Evolutionary conservation across 148 eudicot genomes (phyloP), one percentile per base, ranked within the genome.

Genomic region (Rhododendron kiyosumense): DNA sequence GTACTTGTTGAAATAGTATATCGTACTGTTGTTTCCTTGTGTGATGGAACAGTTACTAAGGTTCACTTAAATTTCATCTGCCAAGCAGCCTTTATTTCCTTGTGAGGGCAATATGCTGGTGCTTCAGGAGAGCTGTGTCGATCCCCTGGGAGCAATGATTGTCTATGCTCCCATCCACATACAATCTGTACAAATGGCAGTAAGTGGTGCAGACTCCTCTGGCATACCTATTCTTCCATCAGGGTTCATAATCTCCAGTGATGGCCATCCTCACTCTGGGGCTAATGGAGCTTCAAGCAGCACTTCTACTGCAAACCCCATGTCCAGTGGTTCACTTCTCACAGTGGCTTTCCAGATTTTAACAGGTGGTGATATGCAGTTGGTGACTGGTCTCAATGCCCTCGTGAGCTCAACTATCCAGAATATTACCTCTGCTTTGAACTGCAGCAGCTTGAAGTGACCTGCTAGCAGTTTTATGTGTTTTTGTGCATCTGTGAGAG

Each of bases 211-310:
- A 12, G 90, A 90, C 78, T 81, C 85, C 8, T 67, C 82, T 45
- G 69, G 28, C n/a, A 78, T 90, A 30, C 91, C 91, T 1, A 86
- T 93, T 45, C 90, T 93, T 24, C 89, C 91, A 10, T 93, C 93
- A 4, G 95, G 95, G 32, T 91, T 88, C 48, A 85, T 87, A 5
- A 88, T 91, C 79, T 83, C 84, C 3, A 71, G 83, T 8, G 90
- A 89, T 79, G 92, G 91, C 79, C 71, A 15, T 71, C 51, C 87
- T 1, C 46, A 73, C 41, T 84, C 22, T 1, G 78, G 81, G 77
- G 36, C 77, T 13, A 14, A 28, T 32, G 77, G 38, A 73, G 41
- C 77, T 73, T 73, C 77, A 73, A 30, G 41, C 38, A 73, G 77
- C 77, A 81, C 12, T 26, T 88, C 67, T 9, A 78, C 73, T 65